Evolutionary conservation across 768 basidiomycete genomes (phyloP).

Genomic region (Lyophyllum shimeji): DNA sequence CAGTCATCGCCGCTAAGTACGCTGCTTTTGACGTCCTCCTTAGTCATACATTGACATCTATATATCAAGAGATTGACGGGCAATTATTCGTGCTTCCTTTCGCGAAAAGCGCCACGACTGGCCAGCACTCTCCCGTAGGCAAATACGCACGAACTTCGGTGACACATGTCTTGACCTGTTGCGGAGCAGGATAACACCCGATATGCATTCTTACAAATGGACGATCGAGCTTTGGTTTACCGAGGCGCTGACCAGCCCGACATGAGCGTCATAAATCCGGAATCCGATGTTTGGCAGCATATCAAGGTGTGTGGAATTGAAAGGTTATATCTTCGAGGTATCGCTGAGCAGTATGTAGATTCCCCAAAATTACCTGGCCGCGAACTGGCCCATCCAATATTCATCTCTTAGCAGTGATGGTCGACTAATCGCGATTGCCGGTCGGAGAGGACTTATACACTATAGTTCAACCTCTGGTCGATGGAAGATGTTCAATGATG

Average conservation of each 20-base stretch:
- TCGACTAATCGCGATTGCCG: constrained; percentile 88
- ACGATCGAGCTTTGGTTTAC: constrained; percentile 91
- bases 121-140: constrained; percentile 86
- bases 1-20: constrained; percentile 51
- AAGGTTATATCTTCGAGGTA: background rate
- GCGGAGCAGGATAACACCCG: constrained; percentile 82
- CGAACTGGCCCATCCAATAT: constrained; percentile 94
- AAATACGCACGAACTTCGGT: background rate
- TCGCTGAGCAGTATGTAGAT: constrained; percentile 50
- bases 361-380: constrained; percentile 82
- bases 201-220: constrained; percentile 94
- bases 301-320: constrained; percentile 66
- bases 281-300: constrained; percentile 97
- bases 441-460: constrained; percentile 86
- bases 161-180: background rate
- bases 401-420: constrained; percentile 91
- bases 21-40: constrained; percentile 12
- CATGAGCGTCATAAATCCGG: constrained; percentile 97
- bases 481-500: constrained; percentile 88
- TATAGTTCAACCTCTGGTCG: constrained; percentile 93
- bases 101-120: constrained; percentile 91
- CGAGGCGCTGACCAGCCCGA: constrained; percentile 97
- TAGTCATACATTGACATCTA: constrained; percentile 1
- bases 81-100: constrained; percentile 89
- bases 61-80: constrained; percentile 50